Base-by-base conservation (phyloP, 106 monocot genomes). In the Alisma plantagoaquatica region DNA sequence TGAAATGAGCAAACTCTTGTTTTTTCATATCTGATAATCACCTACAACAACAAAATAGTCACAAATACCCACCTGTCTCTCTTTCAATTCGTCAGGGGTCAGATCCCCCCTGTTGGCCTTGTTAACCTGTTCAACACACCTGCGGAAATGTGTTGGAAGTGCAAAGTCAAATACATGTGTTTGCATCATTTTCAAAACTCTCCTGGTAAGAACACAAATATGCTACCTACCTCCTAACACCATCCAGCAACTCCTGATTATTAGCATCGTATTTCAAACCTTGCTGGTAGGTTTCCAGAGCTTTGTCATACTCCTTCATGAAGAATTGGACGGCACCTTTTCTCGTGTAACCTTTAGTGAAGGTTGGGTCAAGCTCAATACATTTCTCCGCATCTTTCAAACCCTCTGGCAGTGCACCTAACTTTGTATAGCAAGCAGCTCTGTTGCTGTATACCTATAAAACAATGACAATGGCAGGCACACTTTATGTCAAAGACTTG, bases 51-150 rank as follows among this genome's bases (percentile, higher is more conserved):
- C 55, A 23, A 27, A 29, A 2, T n/a, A n/a, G n/a, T n/a, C n/a
- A n/a, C n/a, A n/a, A n/a, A n/a, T n/a, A n/a, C n/a, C n/a, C n/a
- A 88, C 94, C 84, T 96, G 94, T 90, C 85, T 81, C 59, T 98
- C 96, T 63, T 98, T 78, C 66, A 90, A 53, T 18, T 98, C 96
- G 29, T 98, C 96, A 2, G 81, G 76, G 42, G 76, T 96, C 5
- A 96, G 65, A 28, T 96, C 96, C 18, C 96, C 89, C 71, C 89
- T 73, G 60, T 81, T 85, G 4, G 89, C 63, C 71, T 73, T 98
- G 51, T 98, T 98, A 65, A 98, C 82, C 74, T 89, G 96, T 46
- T 82, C 84, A 32, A 98, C 64, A 46, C 94, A 94, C 59, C 94
- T 94, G 65, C 22, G 75, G 7, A 28, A 33, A 15, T 27, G 19